Evolutionary conservation across 306 rosid species (phyloP), one percentile per base, ranked within the genome.

Genomic region (Vicia sativa): DNA sequence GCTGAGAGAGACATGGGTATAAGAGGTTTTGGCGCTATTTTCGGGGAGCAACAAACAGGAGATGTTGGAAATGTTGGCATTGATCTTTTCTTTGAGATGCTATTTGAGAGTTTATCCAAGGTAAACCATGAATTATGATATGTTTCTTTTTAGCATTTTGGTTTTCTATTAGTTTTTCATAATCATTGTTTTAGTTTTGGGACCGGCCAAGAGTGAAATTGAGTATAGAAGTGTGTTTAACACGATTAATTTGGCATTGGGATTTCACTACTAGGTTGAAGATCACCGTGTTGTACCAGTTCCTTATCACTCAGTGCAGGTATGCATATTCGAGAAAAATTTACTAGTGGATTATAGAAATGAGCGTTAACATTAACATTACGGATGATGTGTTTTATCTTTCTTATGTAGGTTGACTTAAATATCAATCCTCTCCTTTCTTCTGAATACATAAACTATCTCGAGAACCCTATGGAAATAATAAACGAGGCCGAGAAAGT

Each of bases 1-100:
- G 97, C 97, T 3, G 98, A 93, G 86, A 88, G 81, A 79, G 98
- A 93, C 72, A 93, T 93, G 98, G 91, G 97, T 42, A 93, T 93
- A 60, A 80, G 98, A 83, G 98, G 98, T 56, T 93, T 90, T 76
- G 97, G 98, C 67, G 87, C 91, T 78, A 90, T 93, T 62, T 93
- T 93, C 72, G 97, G 97, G 0, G 98, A 93, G 78, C 96, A 86
- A 68, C 97, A 90, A 77, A 90, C 97, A 5, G 98, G 98, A 69
- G 96, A 92, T 85, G 91, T 90, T 67, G 98, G 95, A 80, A 90
- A 93, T 64, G 93, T 93, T 52, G 98, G 98, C 77, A 86, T 90
- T 72, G 97, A 93, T 79, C 95, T 93, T 58, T 93, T 93, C 83
- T 90, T 87, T 78, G 97, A 93, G 87, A 90, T 93, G 98, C 98